phyloP scores from a whole-genome alignment of 176 grass and related monocot species.

The Musa schizocarpa region DNA sequence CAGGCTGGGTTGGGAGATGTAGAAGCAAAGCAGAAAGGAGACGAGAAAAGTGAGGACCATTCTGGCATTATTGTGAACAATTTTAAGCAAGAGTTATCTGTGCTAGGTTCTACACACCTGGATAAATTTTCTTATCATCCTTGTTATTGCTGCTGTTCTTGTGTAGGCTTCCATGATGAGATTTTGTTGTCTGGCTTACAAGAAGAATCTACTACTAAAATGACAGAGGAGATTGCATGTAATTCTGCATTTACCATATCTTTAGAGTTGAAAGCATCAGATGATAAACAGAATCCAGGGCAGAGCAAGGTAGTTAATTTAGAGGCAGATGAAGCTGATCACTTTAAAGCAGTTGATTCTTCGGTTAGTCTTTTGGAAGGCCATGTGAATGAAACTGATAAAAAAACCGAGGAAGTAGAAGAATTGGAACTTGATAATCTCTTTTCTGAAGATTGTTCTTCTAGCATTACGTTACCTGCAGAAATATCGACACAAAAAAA shows the following conservation, averaged over 20 bases:
- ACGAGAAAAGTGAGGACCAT: slow-evolving; percentile 49
- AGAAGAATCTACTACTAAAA: slow-evolving; percentile 32
- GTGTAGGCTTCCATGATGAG: slow-evolving; percentile 20
- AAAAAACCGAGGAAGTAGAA: slow-evolving; percentile 46
- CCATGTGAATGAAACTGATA: slow-evolving; percentile 23
- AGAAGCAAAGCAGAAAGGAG: slow-evolving; percentile 61
- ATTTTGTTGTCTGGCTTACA: slow-evolving; percentile 31
- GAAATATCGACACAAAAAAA: slow-evolving; percentile 51
- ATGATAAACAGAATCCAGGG: slow-evolving; percentile 15
- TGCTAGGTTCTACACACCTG: slow-evolving; percentile 25
- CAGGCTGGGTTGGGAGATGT: slow-evolving; percentile 44
- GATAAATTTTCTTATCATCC: neutral
- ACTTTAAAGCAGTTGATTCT: slow-evolving; percentile 20
- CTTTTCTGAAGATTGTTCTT: slow-evolving; percentile 72
- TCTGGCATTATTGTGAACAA: slow-evolving; percentile 30
- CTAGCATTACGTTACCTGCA: slow-evolving; percentile 36
- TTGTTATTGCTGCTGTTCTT: slow-evolving; percentile 9
- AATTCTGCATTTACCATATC: slow-evolving; percentile 11
- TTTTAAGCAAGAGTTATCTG: slow-evolving; percentile 30
- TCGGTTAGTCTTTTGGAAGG: slow-evolving; percentile 7
- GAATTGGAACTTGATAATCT: slow-evolving; percentile 72
- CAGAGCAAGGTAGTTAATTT: slow-evolving; percentile 25
- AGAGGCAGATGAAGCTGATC: slow-evolving; percentile 32
- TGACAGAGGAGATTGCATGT: slow-evolving; percentile 20
- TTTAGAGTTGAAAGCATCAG: slow-evolving; percentile 26